Conservation (phyloP, 140 eudicot species). For the Oenanthe javanica region DNA sequence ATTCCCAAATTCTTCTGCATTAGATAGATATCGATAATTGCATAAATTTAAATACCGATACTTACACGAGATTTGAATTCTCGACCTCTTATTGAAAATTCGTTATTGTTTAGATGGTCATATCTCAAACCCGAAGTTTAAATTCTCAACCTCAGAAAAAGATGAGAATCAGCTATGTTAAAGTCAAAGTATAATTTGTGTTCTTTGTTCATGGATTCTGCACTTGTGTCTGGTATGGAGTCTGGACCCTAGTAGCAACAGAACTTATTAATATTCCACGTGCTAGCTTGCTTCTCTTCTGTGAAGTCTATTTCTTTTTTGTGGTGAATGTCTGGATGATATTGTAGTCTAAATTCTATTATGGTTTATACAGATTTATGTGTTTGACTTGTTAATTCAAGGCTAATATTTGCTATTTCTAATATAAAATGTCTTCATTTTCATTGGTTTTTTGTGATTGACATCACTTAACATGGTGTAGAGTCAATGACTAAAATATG, state of each 20-base stretch:
- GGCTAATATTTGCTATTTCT: background rate
- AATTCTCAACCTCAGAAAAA: background rate
- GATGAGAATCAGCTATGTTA: background rate
- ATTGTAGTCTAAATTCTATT: background rate
- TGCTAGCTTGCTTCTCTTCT: background rate
- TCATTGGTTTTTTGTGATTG: background rate
- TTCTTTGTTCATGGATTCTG: slow-evolving; percentile 2
- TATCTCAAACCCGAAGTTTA: background rate
- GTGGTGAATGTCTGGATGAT: background rate
- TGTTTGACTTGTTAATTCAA: background rate
- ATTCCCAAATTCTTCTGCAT: background rate
- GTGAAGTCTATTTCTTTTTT: background rate
- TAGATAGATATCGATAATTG: background rate
- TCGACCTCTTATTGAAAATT: background rate
- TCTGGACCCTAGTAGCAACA: background rate
- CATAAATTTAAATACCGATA: background rate
- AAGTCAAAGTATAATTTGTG: background rate
- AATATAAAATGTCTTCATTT: background rate
- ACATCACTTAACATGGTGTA: background rate
- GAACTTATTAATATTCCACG: background rate
- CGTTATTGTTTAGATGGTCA: background rate
- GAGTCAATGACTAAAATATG: background rate
- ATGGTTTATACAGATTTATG: background rate
- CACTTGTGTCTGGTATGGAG: slow-evolving; percentile 5
- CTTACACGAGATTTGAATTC: background rate